A percentile compares a stretch with the other conserved stretches of the same genome.
phyloP scores from a whole-genome alignment of 495 filamentous ascomycete genomes.

The Neurospora africana region DNA sequence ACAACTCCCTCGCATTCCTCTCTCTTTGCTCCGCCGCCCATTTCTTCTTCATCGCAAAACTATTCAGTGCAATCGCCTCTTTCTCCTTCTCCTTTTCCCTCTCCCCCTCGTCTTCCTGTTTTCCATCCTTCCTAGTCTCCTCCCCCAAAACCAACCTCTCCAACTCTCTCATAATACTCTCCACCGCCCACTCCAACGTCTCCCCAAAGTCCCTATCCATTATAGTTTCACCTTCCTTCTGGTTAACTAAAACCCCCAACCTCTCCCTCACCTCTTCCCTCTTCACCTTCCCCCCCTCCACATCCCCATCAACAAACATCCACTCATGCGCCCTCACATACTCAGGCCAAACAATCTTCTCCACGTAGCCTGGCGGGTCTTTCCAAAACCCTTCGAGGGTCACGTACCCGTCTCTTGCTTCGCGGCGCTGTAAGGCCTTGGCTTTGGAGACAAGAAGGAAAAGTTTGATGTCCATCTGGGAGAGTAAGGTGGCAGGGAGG shows the following conservation, averaged over 20 bases:
- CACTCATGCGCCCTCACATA: slow-evolving; percentile 71
- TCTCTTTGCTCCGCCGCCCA: not conserved
- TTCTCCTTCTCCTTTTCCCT: not conserved
- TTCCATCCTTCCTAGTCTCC: not conserved
- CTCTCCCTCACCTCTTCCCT: slow-evolving; percentile 11
- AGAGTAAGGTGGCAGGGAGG: slow-evolving; percentile 28
- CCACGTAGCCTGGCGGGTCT: slow-evolving; percentile 89
- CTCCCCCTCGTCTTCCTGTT: not conserved
- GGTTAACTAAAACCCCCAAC: slow-evolving; percentile 27
- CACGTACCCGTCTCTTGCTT: slow-evolving; percentile 71
- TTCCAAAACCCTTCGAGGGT: slow-evolving; percentile 87
- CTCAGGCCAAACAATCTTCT: slow-evolving; percentile 89
- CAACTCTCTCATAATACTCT: slow-evolving; percentile 33
- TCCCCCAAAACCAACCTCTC: slow-evolving; percentile 12
- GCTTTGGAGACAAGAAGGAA: slow-evolving; percentile 57
- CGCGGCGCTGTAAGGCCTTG: slow-evolving; percentile 54
- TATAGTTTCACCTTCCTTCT: slow-evolving; percentile 19
- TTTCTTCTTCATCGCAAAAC: not conserved
- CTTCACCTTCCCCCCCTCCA: slow-evolving; percentile 38
- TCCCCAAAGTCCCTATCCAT: slow-evolving; percentile 39
- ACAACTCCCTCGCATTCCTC: not conserved
- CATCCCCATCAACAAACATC: slow-evolving; percentile 58
- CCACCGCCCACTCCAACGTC: slow-evolving; percentile 46
- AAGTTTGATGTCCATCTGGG: slow-evolving; percentile 58
- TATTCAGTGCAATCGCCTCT: not conserved